A percentile compares a stretch with the other conserved stretches of the same genome.
These are phyloP conservation scores for Berberis thunbergii DNA, from an alignment of 164 flowering plant genomes.

Conservation along the genomic window DNA sequence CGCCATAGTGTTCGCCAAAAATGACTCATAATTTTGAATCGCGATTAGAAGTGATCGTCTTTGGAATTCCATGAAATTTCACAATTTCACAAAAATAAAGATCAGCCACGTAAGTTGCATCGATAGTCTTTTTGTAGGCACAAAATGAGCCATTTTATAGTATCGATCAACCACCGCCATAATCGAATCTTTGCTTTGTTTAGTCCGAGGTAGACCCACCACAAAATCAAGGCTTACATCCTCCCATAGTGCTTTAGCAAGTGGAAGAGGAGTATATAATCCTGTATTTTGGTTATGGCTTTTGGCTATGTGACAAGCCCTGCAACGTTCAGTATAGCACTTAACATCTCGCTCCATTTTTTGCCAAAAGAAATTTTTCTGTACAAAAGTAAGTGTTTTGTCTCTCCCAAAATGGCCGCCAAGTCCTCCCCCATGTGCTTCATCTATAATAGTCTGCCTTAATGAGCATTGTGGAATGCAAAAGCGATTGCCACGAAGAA, in stretches of 20 bases:
- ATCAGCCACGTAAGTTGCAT: too few species aligned
- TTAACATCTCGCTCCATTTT: background rate
- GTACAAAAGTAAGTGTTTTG: background rate
- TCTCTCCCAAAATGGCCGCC: background rate
- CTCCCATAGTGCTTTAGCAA: background rate
- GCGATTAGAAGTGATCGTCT: too few species aligned
- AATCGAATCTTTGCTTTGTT: too few species aligned
- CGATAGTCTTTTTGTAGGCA: too few species aligned
- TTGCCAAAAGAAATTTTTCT: background rate
- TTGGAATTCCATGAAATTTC: too few species aligned
- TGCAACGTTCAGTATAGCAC: background rate
- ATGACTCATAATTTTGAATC: too few species aligned
- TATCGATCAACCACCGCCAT: too few species aligned
- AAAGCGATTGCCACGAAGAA: background rate
- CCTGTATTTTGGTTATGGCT: background rate
- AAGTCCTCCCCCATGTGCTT: background rate
- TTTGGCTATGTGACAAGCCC: background rate
- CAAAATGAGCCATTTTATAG: too few species aligned
- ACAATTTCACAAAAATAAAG: too few species aligned
- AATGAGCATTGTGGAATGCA: conserved; percentile 2
- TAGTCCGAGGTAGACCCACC: too few species aligned
- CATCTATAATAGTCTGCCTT: background rate
- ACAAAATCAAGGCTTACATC: too few species aligned
- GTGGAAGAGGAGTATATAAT: background rate
- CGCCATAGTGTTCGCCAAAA: too few species aligned